Evolutionary conservation across 2,329 filamentous ascomycete species (phyloP).

Genomic region (Plenodomus biglobosus): DNA sequence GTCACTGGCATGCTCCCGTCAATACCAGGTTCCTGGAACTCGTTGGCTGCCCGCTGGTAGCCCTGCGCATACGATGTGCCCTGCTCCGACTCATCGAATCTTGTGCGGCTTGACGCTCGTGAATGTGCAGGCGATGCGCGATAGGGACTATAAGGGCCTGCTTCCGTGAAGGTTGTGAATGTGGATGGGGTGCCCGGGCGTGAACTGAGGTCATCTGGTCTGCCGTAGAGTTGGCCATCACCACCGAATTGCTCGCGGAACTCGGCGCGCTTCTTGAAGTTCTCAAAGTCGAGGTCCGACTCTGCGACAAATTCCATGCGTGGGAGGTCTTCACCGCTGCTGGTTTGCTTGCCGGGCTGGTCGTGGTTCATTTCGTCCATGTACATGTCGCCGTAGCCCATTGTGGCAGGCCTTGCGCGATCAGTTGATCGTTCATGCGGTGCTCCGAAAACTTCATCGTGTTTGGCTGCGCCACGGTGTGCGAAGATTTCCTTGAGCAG

Average conservation of each 20-base stretch:
- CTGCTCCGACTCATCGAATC: slow-evolving; percentile 21
- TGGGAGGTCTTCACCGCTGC: slow-evolving; percentile 18
- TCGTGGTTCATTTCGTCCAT: slow-evolving; percentile 70
- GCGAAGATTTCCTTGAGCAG: slow-evolving; percentile 80
- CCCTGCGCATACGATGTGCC: slow-evolving; percentile 31
- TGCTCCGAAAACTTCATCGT: slow-evolving; percentile 27
- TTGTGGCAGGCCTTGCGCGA: slow-evolving; percentile 50
- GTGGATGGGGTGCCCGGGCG: slow-evolving; percentile 35
- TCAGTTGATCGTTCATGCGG: slow-evolving; percentile 31
- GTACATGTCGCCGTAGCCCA: slow-evolving; percentile 75
- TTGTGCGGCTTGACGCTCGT: slow-evolving; percentile 24
- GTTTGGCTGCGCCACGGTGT: slow-evolving; percentile 67
- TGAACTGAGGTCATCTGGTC: slow-evolving; percentile 58
- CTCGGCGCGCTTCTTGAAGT: slow-evolving; percentile 85
- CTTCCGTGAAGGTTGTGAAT: slow-evolving; percentile 29
- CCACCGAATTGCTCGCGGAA: slow-evolving; percentile 85
- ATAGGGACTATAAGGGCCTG: slow-evolving; percentile 14
- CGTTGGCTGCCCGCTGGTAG: slow-evolving; percentile 26
- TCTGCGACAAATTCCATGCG: slow-evolving; percentile 90
- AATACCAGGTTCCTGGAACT: slow-evolving; percentile 22
- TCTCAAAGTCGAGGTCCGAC: slow-evolving; percentile 80
- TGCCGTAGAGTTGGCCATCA: slow-evolving; percentile 60
- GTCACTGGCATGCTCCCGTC: slow-evolving; percentile 24
- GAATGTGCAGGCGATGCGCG: slow-evolving; percentile 13
- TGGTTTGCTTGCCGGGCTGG: slow-evolving; percentile 54